Base-by-base conservation (phyloP, 2,329 filamentous ascomycete species). In the Fusarium oligoseptatum region DNA sequence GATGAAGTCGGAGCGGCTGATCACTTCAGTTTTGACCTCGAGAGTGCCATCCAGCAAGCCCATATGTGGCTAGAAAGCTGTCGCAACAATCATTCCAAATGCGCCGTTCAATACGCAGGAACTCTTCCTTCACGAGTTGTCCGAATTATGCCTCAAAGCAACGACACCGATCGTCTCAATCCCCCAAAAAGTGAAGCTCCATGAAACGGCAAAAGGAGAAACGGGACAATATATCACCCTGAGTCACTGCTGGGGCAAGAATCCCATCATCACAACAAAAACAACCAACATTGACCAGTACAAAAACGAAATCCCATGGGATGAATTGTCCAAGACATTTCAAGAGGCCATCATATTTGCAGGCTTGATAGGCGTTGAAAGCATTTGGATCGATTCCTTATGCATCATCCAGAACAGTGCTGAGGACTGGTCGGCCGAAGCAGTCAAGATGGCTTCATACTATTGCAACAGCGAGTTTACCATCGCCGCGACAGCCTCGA, bases 391-490 rank as follows among this genome's bases (percentile, higher is more conserved):
- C 2, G 65, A 67, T 14, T 67, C 60, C 14, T 29, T 67, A 11
- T 67, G 65, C n/a, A 64, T 67, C 32, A 58, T 64, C 1, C 65
- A 67, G 48, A 67, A 67, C 27, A 57, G 60, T 9, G 29, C 45
- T 3, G 45, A 57, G 7, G 65, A 67, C 11, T 67, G 65, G 65
- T 50, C 50, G 3, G n/a, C 36, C 0, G 39, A 67, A 41, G 65
- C 65, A 1, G 22, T 67, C 29, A 67, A 67, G 50, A 67, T 67
- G 65, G 60, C 65, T 17, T 64, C 60, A 3, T 67, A 64, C 32
- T 67, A 67, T 9, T 48, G 48, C n/a, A 67, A 67, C 14, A 56
- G 48, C 48, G 36, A 67, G 17, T 64, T 67, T 6, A 67, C 60
- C 0, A 64, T 64, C 14, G 65, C 65, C 1, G 65, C 65, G 3